A percentile compares a stretch with the other conserved stretches of the same genome.
Evolutionary conservation across 1,284 basidiomycete genomes (phyloP).

Genomic region (Pholiota adiposa): DNA sequence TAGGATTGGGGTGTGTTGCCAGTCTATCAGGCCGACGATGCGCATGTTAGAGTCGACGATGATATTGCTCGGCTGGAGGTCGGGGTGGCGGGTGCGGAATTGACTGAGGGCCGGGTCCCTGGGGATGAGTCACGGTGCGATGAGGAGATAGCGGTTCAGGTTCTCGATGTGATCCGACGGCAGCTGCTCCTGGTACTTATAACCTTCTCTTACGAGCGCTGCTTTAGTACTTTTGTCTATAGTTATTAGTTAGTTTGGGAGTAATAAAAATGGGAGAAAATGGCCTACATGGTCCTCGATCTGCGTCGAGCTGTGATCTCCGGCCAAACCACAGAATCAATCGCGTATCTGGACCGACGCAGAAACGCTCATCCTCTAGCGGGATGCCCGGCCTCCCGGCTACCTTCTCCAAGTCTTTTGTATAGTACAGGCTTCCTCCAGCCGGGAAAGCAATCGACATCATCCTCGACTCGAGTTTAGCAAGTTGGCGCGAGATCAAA

Average conservation of each 20-base stretch:
- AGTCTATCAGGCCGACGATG: constrained; percentile 43
- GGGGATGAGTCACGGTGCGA: constrained; percentile 40
- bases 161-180: constrained; percentile 48
- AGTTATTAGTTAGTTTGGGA: constrained; percentile 34
- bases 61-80: constrained; percentile 44
- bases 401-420: constrained; percentile 40
- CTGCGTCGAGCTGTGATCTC: constrained; percentile 32
- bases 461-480: constrained; percentile 48
- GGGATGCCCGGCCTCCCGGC: constrained; percentile 34
- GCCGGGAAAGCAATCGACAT: constrained; percentile 53
- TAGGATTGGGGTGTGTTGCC: constrained; percentile 4
- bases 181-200: constrained; percentile 52
- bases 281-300: constrained; percentile 33
- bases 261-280: constrained; percentile 36
- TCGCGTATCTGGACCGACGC: constrained; percentile 48
- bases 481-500: constrained; percentile 46
- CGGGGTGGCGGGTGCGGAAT: constrained; percentile 51
- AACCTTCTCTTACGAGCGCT: constrained; percentile 47
- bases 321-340: constrained; percentile 42
- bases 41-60: constrained; percentile 33
- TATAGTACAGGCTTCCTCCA: constrained; percentile 53
- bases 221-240: constrained; percentile 51
- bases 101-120: constrained; percentile 31
- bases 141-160: constrained; percentile 42
- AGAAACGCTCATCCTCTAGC: constrained; percentile 43